Evolutionary conservation across 106 monocot species (phyloP).

Genomic region (Iris macrosiphon): DNA sequence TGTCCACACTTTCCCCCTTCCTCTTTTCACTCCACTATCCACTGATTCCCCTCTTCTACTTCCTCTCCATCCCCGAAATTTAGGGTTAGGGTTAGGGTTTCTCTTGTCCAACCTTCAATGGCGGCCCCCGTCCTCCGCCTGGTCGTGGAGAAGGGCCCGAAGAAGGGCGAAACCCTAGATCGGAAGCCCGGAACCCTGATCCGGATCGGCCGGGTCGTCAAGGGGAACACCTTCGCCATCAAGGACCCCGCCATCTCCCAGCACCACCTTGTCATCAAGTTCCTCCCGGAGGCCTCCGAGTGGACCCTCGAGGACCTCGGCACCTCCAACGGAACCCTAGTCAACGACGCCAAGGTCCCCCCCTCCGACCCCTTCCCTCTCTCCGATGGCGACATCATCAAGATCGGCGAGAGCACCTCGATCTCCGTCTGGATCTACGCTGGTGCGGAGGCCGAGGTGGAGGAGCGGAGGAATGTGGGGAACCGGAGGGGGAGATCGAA

Average conservation of each 20-base stretch:
- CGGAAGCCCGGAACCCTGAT: constrained; percentile 17
- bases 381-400: constrained; percentile 44
- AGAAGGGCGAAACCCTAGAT: constrained; percentile 33
- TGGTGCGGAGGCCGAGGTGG: not conserved
- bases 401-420: constrained; percentile 46
- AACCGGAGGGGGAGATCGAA: not conserved
- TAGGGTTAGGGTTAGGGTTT: too few species aligned
- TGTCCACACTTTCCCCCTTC: too few species aligned
- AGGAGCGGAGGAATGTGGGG: not conserved
- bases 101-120: not conserved
- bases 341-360: constrained; percentile 35
- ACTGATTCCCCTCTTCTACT: not conserved
- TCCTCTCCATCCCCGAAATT: not conserved
- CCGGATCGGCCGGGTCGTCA: constrained; percentile 62
- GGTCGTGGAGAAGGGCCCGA: constrained; percentile 43
- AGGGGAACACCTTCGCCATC: constrained; percentile 66
- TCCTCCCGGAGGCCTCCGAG: constrained; percentile 8
- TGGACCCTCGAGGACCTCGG: constrained; percentile 66
- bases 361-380: constrained; percentile 30
- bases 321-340: constrained; percentile 68
- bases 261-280: constrained; percentile 55
- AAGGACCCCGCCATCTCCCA: constrained; percentile 73
- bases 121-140: constrained; percentile 12
- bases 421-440: constrained; percentile 31
- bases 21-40: not conserved